A percentile compares a stretch with the other conserved stretches of the same genome.
phyloP scores from a whole-genome alignment of 2,329 filamentous ascomycete genomes.

The Cadophora gregata region DNA sequence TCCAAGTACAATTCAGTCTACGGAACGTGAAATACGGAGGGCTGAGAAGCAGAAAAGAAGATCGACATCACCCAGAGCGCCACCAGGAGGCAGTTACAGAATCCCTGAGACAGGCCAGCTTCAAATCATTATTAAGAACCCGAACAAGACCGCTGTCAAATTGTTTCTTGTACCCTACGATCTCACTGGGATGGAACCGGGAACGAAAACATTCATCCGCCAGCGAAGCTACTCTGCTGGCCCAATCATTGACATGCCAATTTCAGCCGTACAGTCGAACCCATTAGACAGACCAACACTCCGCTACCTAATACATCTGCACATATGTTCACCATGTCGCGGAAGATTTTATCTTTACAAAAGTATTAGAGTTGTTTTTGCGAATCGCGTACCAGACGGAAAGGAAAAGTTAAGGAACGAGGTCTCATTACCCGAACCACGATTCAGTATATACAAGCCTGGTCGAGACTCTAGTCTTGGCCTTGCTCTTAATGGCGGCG shows the following conservation, averaged over 20 bases:
- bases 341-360: conserved; percentile 92
- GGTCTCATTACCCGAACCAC: conserved; percentile 85
- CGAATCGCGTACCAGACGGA: conserved; percentile 92
- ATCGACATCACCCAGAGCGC: conserved; percentile 66
- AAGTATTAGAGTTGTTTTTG: conserved; percentile 91
- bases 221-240: conserved; percentile 92
- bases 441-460: conserved; percentile 82
- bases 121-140: conserved; percentile 97
- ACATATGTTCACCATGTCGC: conserved; percentile 86
- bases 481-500: conserved; percentile 45
- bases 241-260: conserved; percentile 70
- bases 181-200: conserved; percentile 87
- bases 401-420: conserved; percentile 93
- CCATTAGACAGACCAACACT: conserved; percentile 72
- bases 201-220: conserved; percentile 93
- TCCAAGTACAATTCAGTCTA: conserved; percentile 28
- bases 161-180: conserved; percentile 95
- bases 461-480: conserved; percentile 38
- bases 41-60: conserved; percentile 65
- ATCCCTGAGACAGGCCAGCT: conserved; percentile 94
- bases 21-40: conserved; percentile 50
- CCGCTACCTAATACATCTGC: conserved; percentile 88
- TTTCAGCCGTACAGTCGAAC: conserved; percentile 46
- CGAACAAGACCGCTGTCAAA: conserved; percentile 97
- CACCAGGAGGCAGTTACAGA: conserved; percentile 88